Evolutionary conservation across 345 rosid species (phyloP), one percentile per base, ranked within the genome.

Genomic region (Hevea brasiliensis): DNA sequence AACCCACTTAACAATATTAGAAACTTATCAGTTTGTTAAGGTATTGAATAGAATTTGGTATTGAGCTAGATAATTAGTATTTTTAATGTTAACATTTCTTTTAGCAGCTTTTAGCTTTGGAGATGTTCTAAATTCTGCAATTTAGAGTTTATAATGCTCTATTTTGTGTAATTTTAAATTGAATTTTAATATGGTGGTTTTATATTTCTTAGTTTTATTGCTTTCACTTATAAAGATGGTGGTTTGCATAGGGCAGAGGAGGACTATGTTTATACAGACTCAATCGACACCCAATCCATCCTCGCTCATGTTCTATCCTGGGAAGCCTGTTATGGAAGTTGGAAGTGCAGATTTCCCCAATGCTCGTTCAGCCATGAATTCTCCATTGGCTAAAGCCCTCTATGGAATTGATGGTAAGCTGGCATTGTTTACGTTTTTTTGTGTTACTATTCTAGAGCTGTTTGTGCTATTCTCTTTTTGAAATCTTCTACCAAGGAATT

Each of bases 271-370:
- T 83, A 91, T 92, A 60, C 90, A 95, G 81, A 91, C 97, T 23
- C 96, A 95, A 42, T 74, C 94, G 6, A 95, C 99, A 1, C 99
- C 99, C 23, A 95, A 95, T 74, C 98, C 99, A 50, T 86, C 88
- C 12, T 95, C 99, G n/a, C 84, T 95, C 29, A 92, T 95, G 99
- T 95, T 95, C 74, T 85, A 83, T 83, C 97, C 98, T 12, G 98
- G 98, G 58, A 89, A 89, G 83, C 84, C 92, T 3, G 93, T 95
- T 32, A 95, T 95, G 99, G 94, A 92, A 15, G 85, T 87, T 53
- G 99, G 99, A 8, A 95, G 99, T 65, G 77, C 92, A 1, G 98
- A 95, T 80, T 95, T 92, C 61, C 99, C 99, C 0, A 95, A 87
- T 75, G 81, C 90, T 47, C 97, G 98, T 61, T 71, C 90, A 2